These are phyloP conservation scores for Babesia caballi DNA, from an alignment of 169 alveolate species.

Conservation along the genomic window DNA sequence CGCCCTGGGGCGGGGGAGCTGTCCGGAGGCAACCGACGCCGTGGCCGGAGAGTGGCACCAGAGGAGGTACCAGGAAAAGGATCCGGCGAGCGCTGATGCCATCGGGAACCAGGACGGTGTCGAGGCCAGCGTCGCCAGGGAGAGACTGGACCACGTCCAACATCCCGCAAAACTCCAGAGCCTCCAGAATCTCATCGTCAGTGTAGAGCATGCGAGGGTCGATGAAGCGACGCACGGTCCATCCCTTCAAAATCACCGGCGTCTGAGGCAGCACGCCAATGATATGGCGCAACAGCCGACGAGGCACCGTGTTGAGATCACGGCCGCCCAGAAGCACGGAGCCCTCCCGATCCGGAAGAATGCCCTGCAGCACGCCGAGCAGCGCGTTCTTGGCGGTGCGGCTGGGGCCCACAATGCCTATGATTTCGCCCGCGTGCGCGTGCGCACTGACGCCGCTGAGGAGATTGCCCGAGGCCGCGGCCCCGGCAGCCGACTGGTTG, in stretches of 20 bases:
- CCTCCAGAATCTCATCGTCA: conserved; percentile 36
- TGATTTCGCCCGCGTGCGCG: conserved; percentile 22
- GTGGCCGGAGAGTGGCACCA: background rate
- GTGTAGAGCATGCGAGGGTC: conserved; percentile 52
- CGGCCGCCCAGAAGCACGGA: conserved; percentile 11
- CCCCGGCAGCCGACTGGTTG: background rate
- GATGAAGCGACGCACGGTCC: conserved; percentile 59
- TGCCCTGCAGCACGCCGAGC: background rate
- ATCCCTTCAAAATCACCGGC: conserved; percentile 48
- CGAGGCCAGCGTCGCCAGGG: conserved; percentile 6
- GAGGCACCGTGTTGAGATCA: conserved; percentile 7
- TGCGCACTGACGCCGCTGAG: background rate
- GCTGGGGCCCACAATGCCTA: conserved; percentile 28
- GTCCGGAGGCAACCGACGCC: too few species aligned
- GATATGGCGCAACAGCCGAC: conserved; percentile 18
- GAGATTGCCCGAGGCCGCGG: background rate
- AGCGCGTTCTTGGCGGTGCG: conserved; percentile 42
- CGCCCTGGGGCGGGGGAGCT: background rate
- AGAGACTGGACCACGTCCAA: conserved; percentile 16
- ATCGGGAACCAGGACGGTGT: conserved; percentile 35
- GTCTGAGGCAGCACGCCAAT: conserved; percentile 55
- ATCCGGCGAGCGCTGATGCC: background rate
- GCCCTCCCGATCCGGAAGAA: conserved; percentile 2
- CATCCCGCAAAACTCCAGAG: conserved; percentile 44
- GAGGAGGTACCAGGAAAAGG: conserved; percentile 4